Evolutionary conservation across 1,284 basidiomycete species (phyloP).

Genomic region (Inonotus obliquus): DNA sequence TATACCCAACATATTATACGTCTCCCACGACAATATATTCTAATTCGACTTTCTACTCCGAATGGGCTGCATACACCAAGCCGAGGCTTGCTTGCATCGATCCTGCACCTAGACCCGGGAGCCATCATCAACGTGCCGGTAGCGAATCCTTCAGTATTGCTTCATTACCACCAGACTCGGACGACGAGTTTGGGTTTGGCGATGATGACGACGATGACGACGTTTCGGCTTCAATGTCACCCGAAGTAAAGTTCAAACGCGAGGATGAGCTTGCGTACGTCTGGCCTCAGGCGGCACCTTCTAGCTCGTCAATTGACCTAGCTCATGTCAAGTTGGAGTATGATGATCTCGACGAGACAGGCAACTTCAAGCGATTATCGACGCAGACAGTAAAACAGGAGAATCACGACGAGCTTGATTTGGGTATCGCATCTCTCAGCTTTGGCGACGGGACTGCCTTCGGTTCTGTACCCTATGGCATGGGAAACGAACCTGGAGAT

Average conservation of each 20-base stretch:
- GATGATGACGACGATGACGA: constrained; percentile 20
- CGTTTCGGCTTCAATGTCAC: constrained; percentile 25
- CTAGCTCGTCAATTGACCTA: constrained; percentile 18
- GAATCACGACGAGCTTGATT: constrained; percentile 42
- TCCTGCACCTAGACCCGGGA: not conserved
- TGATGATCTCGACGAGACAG: constrained; percentile 36
- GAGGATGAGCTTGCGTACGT: constrained; percentile 11
- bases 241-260: not conserved
- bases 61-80: constrained; percentile 3
- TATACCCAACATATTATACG: constrained; percentile 4
- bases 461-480: constrained; percentile 27
- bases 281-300: constrained; percentile 14
- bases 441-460: constrained; percentile 24
- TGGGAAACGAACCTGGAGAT: constrained; percentile 17
- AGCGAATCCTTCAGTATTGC: constrained; percentile 40
- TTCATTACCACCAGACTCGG: constrained; percentile 63
- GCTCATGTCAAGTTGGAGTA: constrained; percentile 53
- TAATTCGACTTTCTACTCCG: not conserved
- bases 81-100: constrained; percentile 12
- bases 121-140: constrained; percentile 1
- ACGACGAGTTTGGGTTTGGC: constrained; percentile 39
- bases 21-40: not conserved
- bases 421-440: constrained; percentile 21
- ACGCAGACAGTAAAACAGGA: constrained; percentile 26
- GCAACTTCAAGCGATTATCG: constrained; percentile 37